Evolutionary conservation across 148 eudicot genomes (phyloP), one percentile per base, ranked within the genome.

Genomic region (Beta vulgaris): DNA sequence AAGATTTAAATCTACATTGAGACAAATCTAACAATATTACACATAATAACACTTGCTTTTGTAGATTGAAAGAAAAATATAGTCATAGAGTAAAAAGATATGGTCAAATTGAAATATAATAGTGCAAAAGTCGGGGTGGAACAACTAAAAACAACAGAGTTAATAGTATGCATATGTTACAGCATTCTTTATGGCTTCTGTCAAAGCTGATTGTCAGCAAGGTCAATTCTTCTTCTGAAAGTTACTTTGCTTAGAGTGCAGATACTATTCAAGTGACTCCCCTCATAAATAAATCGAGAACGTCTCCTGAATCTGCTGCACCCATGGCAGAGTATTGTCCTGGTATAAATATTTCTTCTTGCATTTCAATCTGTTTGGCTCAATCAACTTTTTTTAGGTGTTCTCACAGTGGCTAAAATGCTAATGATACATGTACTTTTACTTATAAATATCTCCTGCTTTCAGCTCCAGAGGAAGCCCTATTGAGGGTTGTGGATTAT

Each of bases 241-340:
- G 51, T 73, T 79, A 73, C 10, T 83, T 54, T 87, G 72, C 81
- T 76, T 86, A 95, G 99, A 83, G 84, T 92, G 97, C 96, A 90
- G 97, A 91, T 85, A 85, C 77, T 80, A 88, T 95, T 73, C 87
- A 85, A 79, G 92, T 89, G 72, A 86, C 80, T 79, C 73, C 86
- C 77, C 74, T 90, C 73, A 74, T 79, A 35, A 86, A 88, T 76
- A 89, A 85, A 76, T 86, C 96, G 29, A 85, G 43, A n/a, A 85
- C 72, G 58, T 75, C 88, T 71, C 48, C 77, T 21, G 81, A 85
- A 85, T 78, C 83, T 77, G 71, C 78, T 75, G 91, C 91, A 3
- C 99, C 99, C 35, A 19, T 84, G 67, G 97, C 88, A 12, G 86
- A 90, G 77, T 91, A 85, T 71, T 88, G 76, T 82, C 94, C 97